phyloP scores from a whole-genome alignment of 2,329 filamentous ascomycete species.

The Hypoxylon sp. region DNA sequence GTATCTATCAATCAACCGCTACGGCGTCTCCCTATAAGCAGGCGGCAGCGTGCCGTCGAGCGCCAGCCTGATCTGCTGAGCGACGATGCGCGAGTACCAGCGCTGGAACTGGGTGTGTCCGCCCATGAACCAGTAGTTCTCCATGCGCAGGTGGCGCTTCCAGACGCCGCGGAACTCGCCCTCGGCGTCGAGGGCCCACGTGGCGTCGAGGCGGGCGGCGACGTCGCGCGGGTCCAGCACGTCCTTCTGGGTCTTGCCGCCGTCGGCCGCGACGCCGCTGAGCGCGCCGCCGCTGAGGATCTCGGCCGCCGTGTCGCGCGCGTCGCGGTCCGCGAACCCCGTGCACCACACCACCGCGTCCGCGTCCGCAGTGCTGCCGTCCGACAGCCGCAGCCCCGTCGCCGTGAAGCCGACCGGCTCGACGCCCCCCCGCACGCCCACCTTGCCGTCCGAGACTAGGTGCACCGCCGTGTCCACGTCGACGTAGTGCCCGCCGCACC shows the following conservation, averaged over 20 bases:
- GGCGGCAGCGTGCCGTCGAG: constrained; percentile 48
- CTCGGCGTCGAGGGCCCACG: constrained; percentile 53
- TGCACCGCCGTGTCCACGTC: constrained; percentile 47
- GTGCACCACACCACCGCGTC: constrained; percentile 54
- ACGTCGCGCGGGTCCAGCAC: constrained; percentile 43
- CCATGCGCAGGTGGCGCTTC: constrained; percentile 46
- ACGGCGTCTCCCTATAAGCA: constrained; percentile 40
- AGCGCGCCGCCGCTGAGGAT: constrained; percentile 40
- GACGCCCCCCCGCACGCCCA: constrained; percentile 42
- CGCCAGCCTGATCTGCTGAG: constrained; percentile 51
- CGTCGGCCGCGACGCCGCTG: not conserved
- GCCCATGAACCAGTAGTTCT: constrained; percentile 49
- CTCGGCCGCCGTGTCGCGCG: constrained; percentile 38
- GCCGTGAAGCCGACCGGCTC: constrained; percentile 45
- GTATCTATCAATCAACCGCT: too few relatives aligned
- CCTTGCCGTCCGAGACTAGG: constrained; percentile 46
- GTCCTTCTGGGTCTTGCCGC: not conserved
- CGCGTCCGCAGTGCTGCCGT: constrained; percentile 45
- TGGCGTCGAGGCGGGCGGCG: constrained; percentile 46
- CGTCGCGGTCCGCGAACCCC: constrained; percentile 48
- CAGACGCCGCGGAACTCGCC: constrained; percentile 53
- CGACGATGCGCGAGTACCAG: constrained; percentile 51
- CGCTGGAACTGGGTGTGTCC: constrained; percentile 47
- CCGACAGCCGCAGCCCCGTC: constrained; percentile 46
- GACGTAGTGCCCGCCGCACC: constrained; percentile 51